These are phyloP conservation scores for Neofusicoccum ribis DNA, from an alignment of 2,329 filamentous ascomycete species.

Conservation along the genomic window DNA sequence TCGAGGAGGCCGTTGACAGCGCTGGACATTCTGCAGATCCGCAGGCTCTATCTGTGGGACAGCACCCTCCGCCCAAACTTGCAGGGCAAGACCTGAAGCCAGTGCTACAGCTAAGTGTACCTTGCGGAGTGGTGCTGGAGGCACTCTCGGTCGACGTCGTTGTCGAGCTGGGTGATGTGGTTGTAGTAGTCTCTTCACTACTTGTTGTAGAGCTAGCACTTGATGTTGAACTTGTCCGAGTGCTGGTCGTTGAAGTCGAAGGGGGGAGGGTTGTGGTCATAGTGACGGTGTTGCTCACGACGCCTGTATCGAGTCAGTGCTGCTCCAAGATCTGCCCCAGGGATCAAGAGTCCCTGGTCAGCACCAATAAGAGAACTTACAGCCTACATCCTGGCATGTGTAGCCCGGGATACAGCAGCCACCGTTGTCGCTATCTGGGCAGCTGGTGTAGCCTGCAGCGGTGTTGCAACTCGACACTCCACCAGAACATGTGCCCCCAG, in stretches of 20 bases:
- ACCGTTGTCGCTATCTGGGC: slow-evolving; percentile 64
- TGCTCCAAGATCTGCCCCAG: neutral
- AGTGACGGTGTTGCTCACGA: slow-evolving; percentile 25
- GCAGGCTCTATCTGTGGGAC: slow-evolving; percentile 47
- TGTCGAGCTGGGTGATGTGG: neutral
- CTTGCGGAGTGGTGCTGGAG: slow-evolving; percentile 29
- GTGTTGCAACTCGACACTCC: slow-evolving; percentile 61
- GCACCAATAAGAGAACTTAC: slow-evolving; percentile 41
- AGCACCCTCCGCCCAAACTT: slow-evolving; percentile 52
- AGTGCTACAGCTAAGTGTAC: slow-evolving; percentile 39
- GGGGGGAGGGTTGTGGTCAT: slow-evolving; percentile 27
- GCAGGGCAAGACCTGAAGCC: slow-evolving; percentile 49
- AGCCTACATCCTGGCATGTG: slow-evolving; percentile 68
- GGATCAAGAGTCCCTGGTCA: neutral
- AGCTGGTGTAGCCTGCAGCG: slow-evolving; percentile 62
- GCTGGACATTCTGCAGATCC: slow-evolving; percentile 42
- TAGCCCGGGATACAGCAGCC: slow-evolving; percentile 76
- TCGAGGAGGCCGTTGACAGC: slow-evolving; percentile 31
- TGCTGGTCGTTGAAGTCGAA: slow-evolving; percentile 21
- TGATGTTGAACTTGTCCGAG: slow-evolving; percentile 22
- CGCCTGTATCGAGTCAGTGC: slow-evolving; percentile 19
- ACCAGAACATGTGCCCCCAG: slow-evolving; percentile 64
- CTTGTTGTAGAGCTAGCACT: slow-evolving; percentile 20
- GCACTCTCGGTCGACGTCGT: slow-evolving; percentile 18
- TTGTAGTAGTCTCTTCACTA: slow-evolving; percentile 20